These are phyloP conservation scores for Calophaca sinica DNA, from an alignment of 306 rosid species.

Conservation along the genomic window DNA sequence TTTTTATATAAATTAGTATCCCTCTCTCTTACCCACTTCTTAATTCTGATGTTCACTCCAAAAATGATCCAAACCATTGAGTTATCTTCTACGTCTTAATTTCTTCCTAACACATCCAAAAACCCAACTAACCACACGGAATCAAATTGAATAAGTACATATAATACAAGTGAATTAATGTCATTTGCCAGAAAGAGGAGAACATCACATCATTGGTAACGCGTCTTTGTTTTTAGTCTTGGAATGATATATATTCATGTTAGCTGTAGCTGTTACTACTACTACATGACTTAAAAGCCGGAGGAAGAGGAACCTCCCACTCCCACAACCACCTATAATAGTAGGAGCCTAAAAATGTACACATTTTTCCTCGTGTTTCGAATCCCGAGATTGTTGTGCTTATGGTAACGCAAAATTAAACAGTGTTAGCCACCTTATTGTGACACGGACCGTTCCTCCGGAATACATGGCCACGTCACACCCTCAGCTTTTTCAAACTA, in stretches of 20 bases:
- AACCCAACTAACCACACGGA: slow-evolving; percentile 52
- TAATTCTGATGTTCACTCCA: too few relatives aligned
- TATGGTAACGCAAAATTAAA: slow-evolving; percentile 45
- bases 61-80: background rate
- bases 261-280: background rate
- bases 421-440: slow-evolving; percentile 56
- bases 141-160: slow-evolving; percentile 47
- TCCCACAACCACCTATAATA: slow-evolving; percentile 28
- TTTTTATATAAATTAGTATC: background rate
- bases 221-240: slow-evolving; percentile 56
- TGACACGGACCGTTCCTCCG: slow-evolving; percentile 67
- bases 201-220: slow-evolving; percentile 56
- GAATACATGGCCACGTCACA: slow-evolving; percentile 55
- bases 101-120: slow-evolving; percentile 45
- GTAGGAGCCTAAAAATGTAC: slow-evolving; percentile 42
- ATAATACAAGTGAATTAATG: slow-evolving; percentile 38
- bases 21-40: background rate
- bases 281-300: slow-evolving; percentile 18
- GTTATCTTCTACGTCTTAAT: background rate
- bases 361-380: slow-evolving; percentile 30
- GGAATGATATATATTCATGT: slow-evolving; percentile 41
- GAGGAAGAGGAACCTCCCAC: background rate
- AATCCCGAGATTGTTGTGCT: slow-evolving; percentile 30
- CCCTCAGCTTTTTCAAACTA: slow-evolving; percentile 46
- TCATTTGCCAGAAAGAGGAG: slow-evolving; percentile 1